Evolutionary conservation across 2,329 filamentous ascomycete genomes (phyloP), one percentile per base, ranked within the genome.

Genomic region (Phoma sp.): DNA sequence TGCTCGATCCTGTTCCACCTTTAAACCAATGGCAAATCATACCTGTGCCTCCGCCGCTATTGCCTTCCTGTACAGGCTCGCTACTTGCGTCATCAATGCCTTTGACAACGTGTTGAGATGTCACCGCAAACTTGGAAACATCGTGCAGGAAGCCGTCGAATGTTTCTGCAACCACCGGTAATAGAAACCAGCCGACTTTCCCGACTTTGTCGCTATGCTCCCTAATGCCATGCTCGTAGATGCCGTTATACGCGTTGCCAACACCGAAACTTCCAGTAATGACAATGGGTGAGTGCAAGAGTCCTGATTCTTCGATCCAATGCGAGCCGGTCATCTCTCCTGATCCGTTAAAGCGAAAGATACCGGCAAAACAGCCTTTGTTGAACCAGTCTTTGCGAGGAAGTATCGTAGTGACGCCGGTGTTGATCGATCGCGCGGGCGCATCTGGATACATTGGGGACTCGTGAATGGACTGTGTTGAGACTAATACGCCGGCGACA

Each of bases 1-100:
- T 86, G 62, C 82, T 82, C 0, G 82, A 86, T 1, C 87, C 87
- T 0, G 87, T 90, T 0, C 87, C 87, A 32, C 85, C 87, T 68
- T 89, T 88, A 76, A 85, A 88, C 59, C 81, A 81, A 64, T 88
- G 85, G 65, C 84, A 87, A 33, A 85, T 80, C 85, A 89, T 88
- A 13, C 86, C 86, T 0, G 86, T 86, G n/a, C 87, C 87, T 17
- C 87, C 87, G 3, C 87, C 87, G 1, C 81, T 81, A 61, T 84
- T 85, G 0, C 87, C 87, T 71, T 90, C 87, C 2, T 74, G 72
- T 0, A 89, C 85, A 0, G 76, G 72, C 1, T 79, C 83, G 8
- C 77, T 74, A 2, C 75, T 76, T 0, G 83, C 85, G 7, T 69
- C 76, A 29, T 80, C 76, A 46, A 89, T 83, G 0, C 84, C 83